A percentile compares a stretch with the other conserved stretches of the same genome.
Evolutionary conservation across 2,329 filamentous ascomycete genomes (phyloP).

Genomic region (Periglandula ipomoeae): DNA sequence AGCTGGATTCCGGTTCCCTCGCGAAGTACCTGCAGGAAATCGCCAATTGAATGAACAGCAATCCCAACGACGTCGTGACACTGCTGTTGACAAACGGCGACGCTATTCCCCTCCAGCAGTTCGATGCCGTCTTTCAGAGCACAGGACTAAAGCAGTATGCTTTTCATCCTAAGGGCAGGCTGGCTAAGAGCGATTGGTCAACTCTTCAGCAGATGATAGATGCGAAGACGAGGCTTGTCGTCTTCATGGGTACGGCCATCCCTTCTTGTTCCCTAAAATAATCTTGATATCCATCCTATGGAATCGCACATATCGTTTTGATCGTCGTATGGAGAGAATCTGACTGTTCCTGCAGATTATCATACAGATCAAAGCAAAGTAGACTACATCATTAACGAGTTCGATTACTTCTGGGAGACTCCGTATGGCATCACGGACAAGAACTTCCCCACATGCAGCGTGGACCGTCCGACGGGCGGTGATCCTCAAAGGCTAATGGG

Average conservation of each 20-base stretch:
- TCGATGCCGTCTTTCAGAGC: constrained; percentile 43
- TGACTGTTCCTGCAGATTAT: constrained; percentile 43
- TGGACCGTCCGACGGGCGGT: constrained; percentile 48
- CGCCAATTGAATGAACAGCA: constrained; percentile 49
- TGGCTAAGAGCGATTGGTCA: constrained; percentile 52
- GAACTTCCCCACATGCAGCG: constrained; percentile 53
- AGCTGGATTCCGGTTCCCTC: constrained; percentile 50
- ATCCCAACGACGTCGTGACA: constrained; percentile 53
- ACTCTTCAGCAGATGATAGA: constrained; percentile 59
- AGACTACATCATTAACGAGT: constrained; percentile 57
- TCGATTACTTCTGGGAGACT: constrained; percentile 63
- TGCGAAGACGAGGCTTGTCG: constrained; percentile 52
- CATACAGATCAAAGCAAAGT: constrained; percentile 37
- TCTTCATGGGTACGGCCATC: constrained; percentile 53
- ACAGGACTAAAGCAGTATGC: constrained; percentile 48
- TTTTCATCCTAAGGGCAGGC: constrained; percentile 37
- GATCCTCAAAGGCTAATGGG: constrained; percentile 32
- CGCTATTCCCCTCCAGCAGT: constrained; percentile 43
- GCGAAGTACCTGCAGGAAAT: constrained; percentile 45
- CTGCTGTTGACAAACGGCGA: constrained; percentile 56
- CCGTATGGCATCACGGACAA: constrained; percentile 53
- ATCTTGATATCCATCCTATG: too few species aligned
- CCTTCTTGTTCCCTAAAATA: too few species aligned
- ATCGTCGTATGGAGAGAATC: background rate
- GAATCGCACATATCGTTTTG: too few species aligned